Evolutionary conservation across 108 stramenopile species (phyloP), one percentile per base, ranked within the genome.

Genomic region (Cyclotella kingstonii): DNA sequence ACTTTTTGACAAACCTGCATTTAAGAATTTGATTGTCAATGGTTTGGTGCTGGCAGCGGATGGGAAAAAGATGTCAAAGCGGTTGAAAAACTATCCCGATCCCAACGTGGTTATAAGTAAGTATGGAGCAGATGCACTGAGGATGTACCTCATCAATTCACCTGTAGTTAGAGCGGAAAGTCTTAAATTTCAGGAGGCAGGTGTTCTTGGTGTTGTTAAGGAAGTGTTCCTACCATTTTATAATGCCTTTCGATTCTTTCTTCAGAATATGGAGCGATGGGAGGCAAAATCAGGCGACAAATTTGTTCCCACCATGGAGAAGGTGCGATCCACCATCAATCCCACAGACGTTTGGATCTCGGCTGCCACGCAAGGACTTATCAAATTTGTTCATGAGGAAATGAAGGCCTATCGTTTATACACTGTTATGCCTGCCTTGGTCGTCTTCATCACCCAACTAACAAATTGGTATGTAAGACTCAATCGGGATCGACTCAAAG

Each of bases 381-480:
- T 97, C 60, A 90, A 96, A 63, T 98, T 85, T 67, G 98, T 99
- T 26, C 97, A 97, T 65, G 77, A 91, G 35, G 99, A 99, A 79
- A 99, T 99, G 99, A 78, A 61, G 52, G 95, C 91, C 5, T 99
- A 99, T 76, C 91, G 98, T 18, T 84, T 99, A 23, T 93, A 95
- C 87, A 99, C 97, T 26, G 99, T 99, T 43, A 96, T 98, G 77
- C 99, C 99, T 4, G 94, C 93, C 17, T 81, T 99, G 64, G 95
- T 99, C 34, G 65, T 63, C 27, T 98, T 95, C 78, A 92, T 98
- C 35, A 87, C 91, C 8, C 90, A 98, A 63, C 89, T 99, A 8
- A 98, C 99, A 25, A 98, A 99, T 77, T 98, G 96, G 98, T 99
- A 98, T 68, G 94, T 99, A 22, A 93, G 98, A 26, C 76, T 99